These are phyloP conservation scores for Gossypium schwendimanii DNA, from an alignment of 441 rosid genomes.

Conservation along the genomic window DNA sequence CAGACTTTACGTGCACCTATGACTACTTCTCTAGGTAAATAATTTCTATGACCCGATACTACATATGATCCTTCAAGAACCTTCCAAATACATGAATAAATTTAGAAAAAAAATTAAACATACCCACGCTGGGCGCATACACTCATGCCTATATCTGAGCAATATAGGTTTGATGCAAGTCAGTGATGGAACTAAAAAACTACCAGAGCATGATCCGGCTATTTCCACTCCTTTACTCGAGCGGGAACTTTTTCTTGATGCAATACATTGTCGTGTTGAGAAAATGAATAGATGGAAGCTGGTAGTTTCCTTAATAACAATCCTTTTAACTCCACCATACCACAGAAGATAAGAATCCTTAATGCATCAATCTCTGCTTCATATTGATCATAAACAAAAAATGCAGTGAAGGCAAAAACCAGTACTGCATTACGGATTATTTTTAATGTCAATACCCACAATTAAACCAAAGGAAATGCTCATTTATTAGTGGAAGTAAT, in stretches of 20 bases:
- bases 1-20: background rate
- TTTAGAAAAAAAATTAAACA: background rate
- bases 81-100: background rate
- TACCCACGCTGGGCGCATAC: background rate
- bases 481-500: background rate
- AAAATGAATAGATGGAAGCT: constrained; percentile 19
- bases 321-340: constrained; percentile 21
- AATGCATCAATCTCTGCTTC: constrained; percentile 60
- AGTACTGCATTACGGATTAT: constrained; percentile 42
- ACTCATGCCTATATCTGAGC: background rate
- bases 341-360: constrained; percentile 23
- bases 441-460: background rate
- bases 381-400: constrained; percentile 75
- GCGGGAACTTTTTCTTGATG: constrained; percentile 5
- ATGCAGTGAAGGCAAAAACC: constrained; percentile 58
- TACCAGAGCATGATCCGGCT: background rate
- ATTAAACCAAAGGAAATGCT: background rate
- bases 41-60: background rate
- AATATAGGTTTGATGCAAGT: background rate
- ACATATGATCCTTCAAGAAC: background rate
- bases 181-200: background rate
- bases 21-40: background rate
- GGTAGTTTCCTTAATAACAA: constrained; percentile 32
- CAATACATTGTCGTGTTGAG: constrained; percentile 13
- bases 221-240: constrained; percentile 1